Conservation (phyloP, 208 protist genomes). For the Acanthamoeba rhysodes region DNA sequence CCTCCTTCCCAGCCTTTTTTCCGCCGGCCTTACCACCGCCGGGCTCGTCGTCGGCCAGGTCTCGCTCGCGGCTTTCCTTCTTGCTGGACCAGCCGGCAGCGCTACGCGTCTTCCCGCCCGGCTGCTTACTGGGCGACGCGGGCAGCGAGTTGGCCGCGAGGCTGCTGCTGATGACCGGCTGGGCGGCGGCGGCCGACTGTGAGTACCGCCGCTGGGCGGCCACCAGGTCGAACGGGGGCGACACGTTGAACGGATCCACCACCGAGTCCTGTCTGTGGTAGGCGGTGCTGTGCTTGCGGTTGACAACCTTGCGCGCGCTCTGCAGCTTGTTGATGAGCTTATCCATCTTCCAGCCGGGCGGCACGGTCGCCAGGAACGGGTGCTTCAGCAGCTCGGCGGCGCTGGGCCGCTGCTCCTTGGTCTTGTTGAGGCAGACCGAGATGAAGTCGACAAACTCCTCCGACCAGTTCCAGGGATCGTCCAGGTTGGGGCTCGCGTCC, state of each 20-base stretch:
- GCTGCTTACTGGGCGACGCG: neutral
- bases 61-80: no score
- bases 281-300: neutral
- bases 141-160: neutral
- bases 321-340: slow-evolving; percentile 5
- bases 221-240: neutral
- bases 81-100: no score
- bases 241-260: neutral
- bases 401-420: slow-evolving; percentile 83
- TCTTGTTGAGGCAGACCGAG: slow-evolving; percentile 89
- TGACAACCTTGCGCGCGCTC: neutral
- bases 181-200: neutral
- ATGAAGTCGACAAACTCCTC: slow-evolving; percentile 91
- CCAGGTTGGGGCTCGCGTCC: slow-evolving; percentile 81
- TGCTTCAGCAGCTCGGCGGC: slow-evolving; percentile 88
- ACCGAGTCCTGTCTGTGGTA: neutral
- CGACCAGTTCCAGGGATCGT: slow-evolving; percentile 85
- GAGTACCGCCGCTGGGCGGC: neutral
- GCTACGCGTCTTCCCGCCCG: neutral
- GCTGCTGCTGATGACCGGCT: neutral
- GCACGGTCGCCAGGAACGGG: slow-evolving; percentile 53
- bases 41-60: no score
- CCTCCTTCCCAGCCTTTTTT: neutral
- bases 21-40: neutral
- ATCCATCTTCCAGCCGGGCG: slow-evolving; percentile 39